Evolutionary conservation across 495 filamentous ascomycete species (phyloP).

Genomic region (Neurospora sublineolata): DNA sequence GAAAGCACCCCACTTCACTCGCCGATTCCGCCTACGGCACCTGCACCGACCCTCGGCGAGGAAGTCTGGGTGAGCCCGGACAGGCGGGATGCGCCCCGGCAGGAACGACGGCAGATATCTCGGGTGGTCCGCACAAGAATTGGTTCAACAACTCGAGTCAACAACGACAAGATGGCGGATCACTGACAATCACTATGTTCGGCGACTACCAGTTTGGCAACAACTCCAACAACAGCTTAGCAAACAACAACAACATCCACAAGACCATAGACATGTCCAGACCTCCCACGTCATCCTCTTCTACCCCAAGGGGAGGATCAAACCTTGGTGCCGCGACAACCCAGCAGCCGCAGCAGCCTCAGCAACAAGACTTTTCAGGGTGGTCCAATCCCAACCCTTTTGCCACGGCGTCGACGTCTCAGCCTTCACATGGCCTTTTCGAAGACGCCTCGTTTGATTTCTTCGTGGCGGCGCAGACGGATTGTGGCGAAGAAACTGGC

Average conservation of each 20-base stretch:
- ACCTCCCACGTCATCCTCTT: not conserved
- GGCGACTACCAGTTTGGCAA: not conserved
- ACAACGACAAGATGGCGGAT: not conserved
- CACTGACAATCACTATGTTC: not conserved
- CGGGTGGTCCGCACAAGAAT: not conserved
- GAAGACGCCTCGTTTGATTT: not conserved
- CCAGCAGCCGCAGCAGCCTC: not conserved
- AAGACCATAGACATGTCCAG: not conserved
- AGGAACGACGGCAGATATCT: not conserved
- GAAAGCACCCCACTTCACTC: slow-evolving; percentile 10
- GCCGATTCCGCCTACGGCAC: slow-evolving; percentile 18
- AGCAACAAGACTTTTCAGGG: not conserved
- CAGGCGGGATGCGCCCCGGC: not conserved
- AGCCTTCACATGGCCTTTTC: not conserved
- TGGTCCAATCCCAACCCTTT: not conserved
- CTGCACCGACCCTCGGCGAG: slow-evolving; percentile 11
- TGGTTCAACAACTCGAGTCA: not conserved
- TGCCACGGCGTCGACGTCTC: not conserved
- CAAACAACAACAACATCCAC: not conserved
- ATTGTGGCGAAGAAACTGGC: not conserved
- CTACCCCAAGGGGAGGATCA: not conserved
- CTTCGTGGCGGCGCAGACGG: not conserved
- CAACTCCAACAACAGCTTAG: not conserved
- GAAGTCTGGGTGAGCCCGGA: slow-evolving; percentile 12
- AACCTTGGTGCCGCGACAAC: not conserved